Conservation (phyloP, 2,329 filamentous ascomycete genomes). For the Triangularia setosa region DNA sequence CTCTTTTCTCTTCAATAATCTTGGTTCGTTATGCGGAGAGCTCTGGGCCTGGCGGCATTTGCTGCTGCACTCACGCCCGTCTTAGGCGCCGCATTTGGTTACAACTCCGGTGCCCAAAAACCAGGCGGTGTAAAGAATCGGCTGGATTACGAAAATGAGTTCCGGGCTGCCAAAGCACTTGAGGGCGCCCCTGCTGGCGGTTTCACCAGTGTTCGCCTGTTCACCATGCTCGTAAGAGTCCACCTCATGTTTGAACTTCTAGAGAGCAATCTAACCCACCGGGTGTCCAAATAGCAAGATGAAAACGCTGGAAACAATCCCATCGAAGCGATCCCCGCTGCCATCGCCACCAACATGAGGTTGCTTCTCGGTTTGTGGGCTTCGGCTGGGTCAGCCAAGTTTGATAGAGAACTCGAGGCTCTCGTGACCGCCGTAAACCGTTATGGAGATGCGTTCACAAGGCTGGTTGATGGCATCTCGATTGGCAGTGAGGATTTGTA, state of each 20-base stretch:
- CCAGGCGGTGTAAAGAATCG: conserved; percentile 59
- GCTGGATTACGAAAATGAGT: conserved; percentile 66
- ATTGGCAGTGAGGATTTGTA: conserved; percentile 86
- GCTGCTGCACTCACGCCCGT: conserved; percentile 34
- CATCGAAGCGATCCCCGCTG: conserved; percentile 74
- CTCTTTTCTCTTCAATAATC: neutral
- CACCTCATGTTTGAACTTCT: neutral
- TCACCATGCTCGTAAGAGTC: conserved; percentile 61
- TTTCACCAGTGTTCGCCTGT: conserved; percentile 69
- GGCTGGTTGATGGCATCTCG: conserved; percentile 74
- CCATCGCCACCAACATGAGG: conserved; percentile 72
- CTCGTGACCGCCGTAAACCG: conserved; percentile 64
- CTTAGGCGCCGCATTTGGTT: conserved; percentile 52
- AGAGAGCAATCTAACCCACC: neutral
- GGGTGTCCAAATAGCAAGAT: conserved; percentile 47
- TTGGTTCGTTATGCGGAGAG: conserved; percentile 14
- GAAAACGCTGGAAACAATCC: conserved; percentile 57
- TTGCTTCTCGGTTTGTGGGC: conserved; percentile 83
- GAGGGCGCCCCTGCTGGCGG: conserved; percentile 52
- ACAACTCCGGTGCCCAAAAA: conserved; percentile 69
- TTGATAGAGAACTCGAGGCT: conserved; percentile 71
- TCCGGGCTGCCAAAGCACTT: conserved; percentile 61
- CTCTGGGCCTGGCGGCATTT: conserved; percentile 31
- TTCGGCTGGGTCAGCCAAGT: conserved; percentile 58
- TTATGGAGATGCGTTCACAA: conserved; percentile 63